phyloP scores from a whole-genome alignment of 1,139 yeast species.

The Pichia sp. region DNA sequence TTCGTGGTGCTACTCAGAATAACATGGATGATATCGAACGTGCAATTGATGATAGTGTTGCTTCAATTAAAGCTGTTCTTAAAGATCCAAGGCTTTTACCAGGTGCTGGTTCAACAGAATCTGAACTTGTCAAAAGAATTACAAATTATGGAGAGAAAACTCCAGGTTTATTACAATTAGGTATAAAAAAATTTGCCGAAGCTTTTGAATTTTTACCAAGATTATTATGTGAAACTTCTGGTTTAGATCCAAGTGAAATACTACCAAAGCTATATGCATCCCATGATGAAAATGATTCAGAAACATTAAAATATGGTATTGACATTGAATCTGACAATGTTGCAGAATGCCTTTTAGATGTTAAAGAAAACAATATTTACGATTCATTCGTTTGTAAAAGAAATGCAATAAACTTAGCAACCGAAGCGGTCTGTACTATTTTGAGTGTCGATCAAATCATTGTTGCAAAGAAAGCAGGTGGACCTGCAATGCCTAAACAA shows the following conservation, averaged over 20 bases:
- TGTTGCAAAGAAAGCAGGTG: conserved; percentile 96
- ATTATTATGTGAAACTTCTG: conserved; percentile 90
- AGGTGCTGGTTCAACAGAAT: conserved; percentile 97
- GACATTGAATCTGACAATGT: conserved; percentile 63
- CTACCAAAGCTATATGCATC: conserved; percentile 85
- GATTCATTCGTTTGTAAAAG: conserved; percentile 78
- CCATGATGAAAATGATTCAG: conserved; percentile 37
- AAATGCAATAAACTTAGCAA: conserved; percentile 87
- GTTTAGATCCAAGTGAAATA: conserved; percentile 83
- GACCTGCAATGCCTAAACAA: conserved; percentile 87
- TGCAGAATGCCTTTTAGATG: conserved; percentile 62
- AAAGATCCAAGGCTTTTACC: conserved; percentile 78
- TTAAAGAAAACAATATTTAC: conserved; percentile 60
- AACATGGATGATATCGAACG: conserved; percentile 91
- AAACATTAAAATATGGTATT: conserved; percentile 46
- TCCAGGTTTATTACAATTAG: conserved; percentile 88
- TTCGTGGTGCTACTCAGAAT: conserved; percentile 97
- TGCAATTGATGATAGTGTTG: conserved; percentile 95
- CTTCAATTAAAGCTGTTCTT: conserved; percentile 82
- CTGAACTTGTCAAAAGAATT: conserved; percentile 74
- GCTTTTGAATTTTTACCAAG: conserved; percentile 94
- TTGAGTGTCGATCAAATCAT: conserved; percentile 86
- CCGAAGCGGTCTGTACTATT: conserved; percentile 91
- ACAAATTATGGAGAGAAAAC: conserved; percentile 87
- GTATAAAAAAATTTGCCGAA: conserved; percentile 88